Evolutionary conservation across 768 basidiomycete genomes (phyloP).

Genomic region (Hirschioporus abietinus): DNA sequence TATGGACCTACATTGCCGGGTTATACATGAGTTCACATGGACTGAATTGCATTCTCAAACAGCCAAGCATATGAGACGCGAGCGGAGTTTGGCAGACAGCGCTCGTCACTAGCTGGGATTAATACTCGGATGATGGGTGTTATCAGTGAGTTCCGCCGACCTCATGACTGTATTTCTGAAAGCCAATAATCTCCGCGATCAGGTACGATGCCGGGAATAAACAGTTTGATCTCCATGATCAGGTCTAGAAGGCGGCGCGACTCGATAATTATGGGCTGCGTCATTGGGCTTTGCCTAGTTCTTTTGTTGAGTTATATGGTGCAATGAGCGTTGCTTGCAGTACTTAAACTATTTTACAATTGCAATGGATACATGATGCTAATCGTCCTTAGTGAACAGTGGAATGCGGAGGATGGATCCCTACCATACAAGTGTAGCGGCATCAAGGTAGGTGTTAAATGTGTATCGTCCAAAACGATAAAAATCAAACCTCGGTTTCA

Average conservation of each 20-base stretch:
- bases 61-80: slow-evolving; percentile 98
- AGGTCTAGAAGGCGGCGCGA: slow-evolving; percentile 86
- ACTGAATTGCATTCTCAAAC: slow-evolving; percentile 5
- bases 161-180: not conserved
- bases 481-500: not conserved
- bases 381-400: not conserved
- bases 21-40: slow-evolving; percentile 5
- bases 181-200: slow-evolving; percentile 5
- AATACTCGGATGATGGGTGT: slow-evolving; percentile 82
- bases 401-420: not conserved
- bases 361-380: not conserved
- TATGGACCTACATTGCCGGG: slow-evolving; percentile 31
- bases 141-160: slow-evolving; percentile 50
- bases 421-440: not conserved
- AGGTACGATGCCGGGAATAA: slow-evolving; percentile 94
- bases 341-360: not conserved
- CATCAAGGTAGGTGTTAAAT: not conserved
- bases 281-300: slow-evolving; percentile 84
- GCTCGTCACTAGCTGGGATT: slow-evolving; percentile 67
- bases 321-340: not conserved
- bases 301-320: slow-evolving; percentile 46
- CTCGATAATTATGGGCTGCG: slow-evolving; percentile 78
- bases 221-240: slow-evolving; percentile 88
- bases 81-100: slow-evolving; percentile 83
- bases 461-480: not conserved